A percentile compares a stretch with the other conserved stretches of the same genome.
These are phyloP conservation scores for Talaromyces sp. DNA, from an alignment of 2,329 filamentous ascomycete species.

Conservation along the genomic window DNA sequence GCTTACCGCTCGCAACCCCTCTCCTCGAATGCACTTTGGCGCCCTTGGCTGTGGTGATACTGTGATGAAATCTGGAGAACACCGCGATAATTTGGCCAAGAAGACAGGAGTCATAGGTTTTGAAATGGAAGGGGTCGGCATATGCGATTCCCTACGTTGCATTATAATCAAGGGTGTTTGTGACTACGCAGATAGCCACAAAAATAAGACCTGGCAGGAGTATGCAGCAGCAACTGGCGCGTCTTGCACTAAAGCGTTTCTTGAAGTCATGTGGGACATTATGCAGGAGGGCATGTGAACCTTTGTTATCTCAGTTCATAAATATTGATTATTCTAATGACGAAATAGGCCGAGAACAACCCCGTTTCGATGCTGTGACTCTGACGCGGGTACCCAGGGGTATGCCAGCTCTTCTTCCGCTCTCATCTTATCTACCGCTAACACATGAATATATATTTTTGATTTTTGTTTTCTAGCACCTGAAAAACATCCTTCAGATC, in stretches of 20 bases:
- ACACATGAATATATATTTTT: neutral
- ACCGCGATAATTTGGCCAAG: constrained; percentile 33
- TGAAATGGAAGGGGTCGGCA: constrained; percentile 20
- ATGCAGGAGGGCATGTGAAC: neutral
- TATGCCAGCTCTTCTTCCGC: neutral
- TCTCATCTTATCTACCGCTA: neutral
- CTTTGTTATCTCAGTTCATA: neutral
- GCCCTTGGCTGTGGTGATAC: constrained; percentile 10
- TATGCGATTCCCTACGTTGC: constrained; percentile 16
- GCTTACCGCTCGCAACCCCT: neutral
- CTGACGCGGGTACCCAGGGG: too few relatives aligned
- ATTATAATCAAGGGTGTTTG: constrained; percentile 26
- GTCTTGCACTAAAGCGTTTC: constrained; percentile 24
- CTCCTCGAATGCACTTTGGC: constrained; percentile 32
- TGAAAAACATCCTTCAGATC: neutral
- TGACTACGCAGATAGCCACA: constrained; percentile 37
- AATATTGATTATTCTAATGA: neutral
- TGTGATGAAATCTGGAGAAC: constrained; percentile 36
- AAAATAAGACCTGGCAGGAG: constrained; percentile 33
- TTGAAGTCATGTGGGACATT: constrained; percentile 8
- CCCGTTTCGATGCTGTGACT: neutral
- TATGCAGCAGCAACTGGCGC: constrained; percentile 37
- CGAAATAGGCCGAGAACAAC: neutral
- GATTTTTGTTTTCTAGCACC: neutral
- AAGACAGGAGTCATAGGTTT: constrained; percentile 14